Base-by-base conservation (phyloP, 164 flowering plant species). In the Amborella trichopoda region DNA sequence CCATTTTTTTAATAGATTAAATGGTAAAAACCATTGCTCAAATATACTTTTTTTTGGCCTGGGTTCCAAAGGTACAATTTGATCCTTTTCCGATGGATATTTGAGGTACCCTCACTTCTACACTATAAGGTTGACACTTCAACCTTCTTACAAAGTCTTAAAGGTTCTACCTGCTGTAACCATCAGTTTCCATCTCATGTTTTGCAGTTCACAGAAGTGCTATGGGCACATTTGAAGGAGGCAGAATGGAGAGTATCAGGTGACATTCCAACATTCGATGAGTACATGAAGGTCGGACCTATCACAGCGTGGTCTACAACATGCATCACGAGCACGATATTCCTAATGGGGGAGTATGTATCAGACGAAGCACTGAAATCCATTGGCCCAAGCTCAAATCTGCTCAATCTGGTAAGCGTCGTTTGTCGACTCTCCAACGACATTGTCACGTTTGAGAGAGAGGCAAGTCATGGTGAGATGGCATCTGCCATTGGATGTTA, bases 381-480 rank as follows among this genome's bases (percentile, higher is more conserved):
- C 19, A 16, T 27, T 16, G 28, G 9, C 21, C 18, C 6, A 16
- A 23, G 28, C 28, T 26, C 49, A 27, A 12, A 17, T 26, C 32
- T 46, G 23, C n/a, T 46, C 14, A 13, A 26, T 22, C 16, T 26
- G 17, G 26, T 22, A 10, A 0, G 34, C 20, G 20, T 27, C 27
- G 28, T 46, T 46, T 33, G 11, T 2, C 49, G 34, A 26, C 34
- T 46, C 19, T 26, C 19, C 17, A 46, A 28, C 5, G 49, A 46
- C 18, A 14, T 46, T 17, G 33, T 17, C 32, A 46, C 49, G 19
- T 46, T 46, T 23, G 28, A 46, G 37, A 10, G 8, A 0, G 34
- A 46, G 28, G 49, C n/a, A 25, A 46, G 20, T 14, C n/a, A 26
- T 20, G 49, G 49, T 18, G 14, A 25, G 17, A 46, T 46, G 49